Evolutionary conservation across 805 yeast species (phyloP), one percentile per base, ranked within the genome.

Genomic region (Cyberlindnera xylosilytica): DNA sequence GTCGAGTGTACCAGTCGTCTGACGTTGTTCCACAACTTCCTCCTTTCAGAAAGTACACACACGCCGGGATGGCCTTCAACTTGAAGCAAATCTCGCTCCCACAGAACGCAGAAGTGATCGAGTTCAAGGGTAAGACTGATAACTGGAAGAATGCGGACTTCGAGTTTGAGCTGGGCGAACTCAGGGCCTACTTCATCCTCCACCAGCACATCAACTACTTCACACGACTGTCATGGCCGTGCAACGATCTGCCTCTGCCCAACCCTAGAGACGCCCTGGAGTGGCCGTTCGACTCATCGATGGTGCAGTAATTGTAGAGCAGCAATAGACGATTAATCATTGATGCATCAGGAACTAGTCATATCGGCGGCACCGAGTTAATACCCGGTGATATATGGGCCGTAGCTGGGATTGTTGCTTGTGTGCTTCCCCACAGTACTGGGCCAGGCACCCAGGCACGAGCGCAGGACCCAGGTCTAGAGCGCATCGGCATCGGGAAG

Each of bases 1-100:
- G 75, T 24, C 66, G 89, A 53, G 76, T 82, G 8, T 69, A 70
- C 10, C 87, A 82, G 53, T 57, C 62, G 11, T 66, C 68, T 16
- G 90, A 83, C 51, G 53, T 73, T 19, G 78, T 84, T n/a, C 83
- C 87, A 0, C 52, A 62, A 43, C 59, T 81, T 18, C 90, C 89
- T 4, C 80, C 83, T 4, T 62, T 69, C 2, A 65, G 17, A 18
- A 43, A 9, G 49, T 53, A 49, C 53, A 62, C 45, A 54, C 73
- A 51, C 51, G 56, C 50, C 48, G 70, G 60, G 47, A 60, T 49
- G 52, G 38, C 45, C 54, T 60, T 54, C 54, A 63, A 39, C 53
- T 47, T 53, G 54, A 64, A 44, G 3, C 65, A 60, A n/a, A 63
- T 66, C 3, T 60, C 53, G 20, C 58, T 66, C 28, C 72, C 73